Base-by-base conservation (phyloP, 202 grass and related monocot genomes). In the Bolboschoenoplectus hybrid region DNA sequence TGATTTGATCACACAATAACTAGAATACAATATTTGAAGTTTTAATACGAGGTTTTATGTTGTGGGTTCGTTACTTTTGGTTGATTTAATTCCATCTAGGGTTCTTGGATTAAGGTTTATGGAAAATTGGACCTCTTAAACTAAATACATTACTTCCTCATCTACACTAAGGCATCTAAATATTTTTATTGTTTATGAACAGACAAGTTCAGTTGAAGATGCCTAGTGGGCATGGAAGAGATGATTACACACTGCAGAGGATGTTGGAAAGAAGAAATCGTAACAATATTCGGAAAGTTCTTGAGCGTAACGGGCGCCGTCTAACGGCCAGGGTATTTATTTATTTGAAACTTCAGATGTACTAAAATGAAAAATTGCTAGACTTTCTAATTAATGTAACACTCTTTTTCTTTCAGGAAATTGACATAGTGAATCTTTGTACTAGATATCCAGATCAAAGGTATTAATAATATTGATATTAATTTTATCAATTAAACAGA, bases 151-250 rank as follows among this genome's bases (percentile, higher is more conserved):
- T 46, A 65, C 50, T 66, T 64, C 40, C 60, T 32, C 45, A 9
- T 51, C 16, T 65, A 51, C 17, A 67, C 34, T 35, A 63, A 52
- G 17, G 61, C 46, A 41, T 61, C 35, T 44, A 40, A 53, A 74
- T 82, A 63, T 6, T 77, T 67, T 67, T 41, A 32, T 49, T 20
- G 12, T 69, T 66, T 89, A 2, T 85, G 57, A 75, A 55, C 50
- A 88, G 50, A 13, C 74, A 89, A 88, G 76, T 63, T 87, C 47
- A 56, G 51, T 66, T 58, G 77, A 83, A 87, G 62, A 95, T 95
- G 95, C 84, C 67, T 75, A 91, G 85, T 40, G 84, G 61, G 56
- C 89, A 87, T 82, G 67, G 89, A 84, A 88, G 73, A 72, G 88
- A 47, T 20, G 88, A 73, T 12, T 53, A 68, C 78, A 87, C 86